Conservation (phyloP, 2,329 filamentous ascomycete genomes). For the Botrytis hyacinthi region DNA sequence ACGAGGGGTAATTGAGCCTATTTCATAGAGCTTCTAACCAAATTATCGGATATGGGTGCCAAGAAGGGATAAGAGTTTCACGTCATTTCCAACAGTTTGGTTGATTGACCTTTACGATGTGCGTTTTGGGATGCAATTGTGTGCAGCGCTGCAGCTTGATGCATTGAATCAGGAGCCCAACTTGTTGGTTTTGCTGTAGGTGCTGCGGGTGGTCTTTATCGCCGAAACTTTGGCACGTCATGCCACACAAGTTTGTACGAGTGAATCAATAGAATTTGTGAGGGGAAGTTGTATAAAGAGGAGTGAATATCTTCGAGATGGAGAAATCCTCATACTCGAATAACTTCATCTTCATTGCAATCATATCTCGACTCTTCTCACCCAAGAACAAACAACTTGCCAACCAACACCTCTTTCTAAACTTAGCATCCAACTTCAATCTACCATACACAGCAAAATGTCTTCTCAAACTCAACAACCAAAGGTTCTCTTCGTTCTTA, state of each 20-base stretch:
- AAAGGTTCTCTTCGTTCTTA: slow-evolving; percentile 53
- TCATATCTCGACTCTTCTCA: not conserved
- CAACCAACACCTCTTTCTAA: not conserved
- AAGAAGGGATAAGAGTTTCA: not conserved
- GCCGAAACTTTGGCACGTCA: not conserved
- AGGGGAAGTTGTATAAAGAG: not conserved
- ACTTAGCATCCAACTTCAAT: not conserved
- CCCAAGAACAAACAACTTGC: not conserved
- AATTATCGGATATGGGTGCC: not conserved
- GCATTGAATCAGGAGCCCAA: not conserved
- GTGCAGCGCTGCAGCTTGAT: not conserved
- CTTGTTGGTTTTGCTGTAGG: not conserved
- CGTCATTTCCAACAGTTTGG: not conserved
- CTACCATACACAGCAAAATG: slow-evolving; percentile 18
- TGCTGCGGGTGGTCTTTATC: not conserved
- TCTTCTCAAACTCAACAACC: slow-evolving; percentile 33
- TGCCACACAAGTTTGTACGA: not conserved
- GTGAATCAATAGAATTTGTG: not conserved
- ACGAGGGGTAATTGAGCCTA: not conserved
- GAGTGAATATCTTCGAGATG: not conserved
- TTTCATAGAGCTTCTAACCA: not conserved
- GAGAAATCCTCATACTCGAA: not conserved
- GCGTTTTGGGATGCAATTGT: not conserved
- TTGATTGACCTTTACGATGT: not conserved
- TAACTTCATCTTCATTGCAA: not conserved